Base-by-base conservation (phyloP, 805 yeast genomes). In the Priceomyces haplophilus region DNA sequence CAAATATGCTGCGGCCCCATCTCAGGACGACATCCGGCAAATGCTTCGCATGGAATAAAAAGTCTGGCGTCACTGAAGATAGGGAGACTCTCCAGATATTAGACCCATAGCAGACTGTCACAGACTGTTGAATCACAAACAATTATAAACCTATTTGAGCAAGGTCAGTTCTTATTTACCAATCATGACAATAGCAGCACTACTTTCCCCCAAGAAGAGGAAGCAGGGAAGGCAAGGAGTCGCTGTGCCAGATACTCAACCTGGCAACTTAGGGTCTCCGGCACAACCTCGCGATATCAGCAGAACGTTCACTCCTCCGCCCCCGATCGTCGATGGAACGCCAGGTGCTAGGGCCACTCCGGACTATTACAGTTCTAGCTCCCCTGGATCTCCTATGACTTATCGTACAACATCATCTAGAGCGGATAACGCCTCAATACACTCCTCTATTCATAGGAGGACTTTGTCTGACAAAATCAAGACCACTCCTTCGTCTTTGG, bases 401-500 rank as follows among this genome's bases (percentile, higher is more conserved):
- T 16, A 29, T 6, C 33, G 33, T 31, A n/a, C 40, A 7, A 27
- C 16, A 5, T 17, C 24, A 10, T 19, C 21, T 21, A 34, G 27
- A 7, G 20, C 31, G 8, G 43, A 43, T 23, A 23, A 20, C 10
- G 15, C 37, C 12, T 37, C 43, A 15, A 21, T 19, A 13, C 31
- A 16, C 3, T 38, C 32, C 3, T 20, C 37, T 16, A 30, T 42
- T 7, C 45, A 47, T 17, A 53, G 45, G 43, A 48, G 65, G 32
- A 51, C 52, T 21, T 45, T 59, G n/a, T 58, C 62, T 13, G 67
- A 63, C 10, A 58, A 53, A 38, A 47, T 61, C n/a, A 61, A 58
- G 39, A 44, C 59, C 11, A 61, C 69, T 3, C 72, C 70, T 2
- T 55, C 69, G 1, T 61, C 66, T 4, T 56, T 57, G 30, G 69